Conservation (phyloP, 2,329 filamentous ascomycete genomes). For the Ophiostoma tasmaniense region DNA sequence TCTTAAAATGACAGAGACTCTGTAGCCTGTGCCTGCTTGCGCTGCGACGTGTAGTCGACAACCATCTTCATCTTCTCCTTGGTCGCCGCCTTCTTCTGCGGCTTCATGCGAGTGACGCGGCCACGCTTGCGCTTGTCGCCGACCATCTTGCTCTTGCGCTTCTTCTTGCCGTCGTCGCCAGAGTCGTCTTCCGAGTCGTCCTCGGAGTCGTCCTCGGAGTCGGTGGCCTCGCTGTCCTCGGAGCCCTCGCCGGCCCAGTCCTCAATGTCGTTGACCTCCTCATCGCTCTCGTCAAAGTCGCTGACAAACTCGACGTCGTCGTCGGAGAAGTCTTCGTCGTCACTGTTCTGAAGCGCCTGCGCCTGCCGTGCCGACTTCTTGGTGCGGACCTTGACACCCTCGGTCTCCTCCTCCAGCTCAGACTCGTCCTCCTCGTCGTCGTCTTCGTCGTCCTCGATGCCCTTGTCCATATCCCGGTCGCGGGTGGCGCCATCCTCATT, state of each 20-base stretch:
- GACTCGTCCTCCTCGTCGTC: conserved; percentile 55
- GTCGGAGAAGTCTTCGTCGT: conserved; percentile 63
- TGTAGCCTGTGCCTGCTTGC: conserved; percentile 13
- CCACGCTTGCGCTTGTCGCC: conserved; percentile 47
- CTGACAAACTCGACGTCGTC: conserved; percentile 83
- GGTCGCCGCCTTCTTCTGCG: conserved; percentile 52
- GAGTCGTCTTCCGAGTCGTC: conserved; percentile 50
- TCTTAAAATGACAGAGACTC: conserved; percentile 11
- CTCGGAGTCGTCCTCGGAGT: conserved; percentile 48
- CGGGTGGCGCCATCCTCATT: conserved; percentile 71
- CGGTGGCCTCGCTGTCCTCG: conserved; percentile 51
- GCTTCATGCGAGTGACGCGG: conserved; percentile 39
- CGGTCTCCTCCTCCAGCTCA: conserved; percentile 59
- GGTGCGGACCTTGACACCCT: conserved; percentile 30
- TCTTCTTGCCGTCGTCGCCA: conserved; percentile 40
- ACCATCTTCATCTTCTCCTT: conserved; percentile 21
- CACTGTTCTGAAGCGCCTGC: conserved; percentile 28
- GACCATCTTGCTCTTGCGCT: conserved; percentile 43
- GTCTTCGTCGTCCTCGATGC: conserved; percentile 65
- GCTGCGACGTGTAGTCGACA: conserved; percentile 14
- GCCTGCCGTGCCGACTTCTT: conserved; percentile 12
- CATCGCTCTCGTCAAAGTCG: conserved; percentile 77
- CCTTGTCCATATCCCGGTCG: conserved; percentile 83
- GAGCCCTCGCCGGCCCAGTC: conserved; percentile 81
- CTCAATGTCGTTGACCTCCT: conserved; percentile 71